Base-by-base conservation (phyloP, 2,329 filamentous ascomycete genomes). In the Cryphonectria radicalis region DNA sequence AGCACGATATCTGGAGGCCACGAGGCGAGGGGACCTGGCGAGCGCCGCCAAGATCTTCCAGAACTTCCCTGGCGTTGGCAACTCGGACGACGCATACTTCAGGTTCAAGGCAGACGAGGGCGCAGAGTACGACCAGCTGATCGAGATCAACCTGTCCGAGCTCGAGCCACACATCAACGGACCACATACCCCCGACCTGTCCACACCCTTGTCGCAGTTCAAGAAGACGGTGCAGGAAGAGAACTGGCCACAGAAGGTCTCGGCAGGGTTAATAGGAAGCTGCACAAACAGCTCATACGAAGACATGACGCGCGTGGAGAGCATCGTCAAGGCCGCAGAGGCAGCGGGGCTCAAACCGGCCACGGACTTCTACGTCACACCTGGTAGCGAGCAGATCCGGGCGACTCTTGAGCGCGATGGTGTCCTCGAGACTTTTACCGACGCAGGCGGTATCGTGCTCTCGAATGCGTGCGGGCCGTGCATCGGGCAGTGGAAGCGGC, bases 241-340 rank as follows among this genome's bases (percentile, higher is more conserved):
- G 81, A 85, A 92, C 66, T 99, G 96, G 96, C 96, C 96, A 2
- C 89, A 93, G 79, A 94, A 91, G 74, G 92, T 99, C 73, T 96
- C 94, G 17, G 95, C 96, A 37, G 95, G 95, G 67, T 88, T 99
- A 69, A 99, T 99, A 79, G 96, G 96, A 73, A 97, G 94, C 84
- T 99, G 96, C 86, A 99, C 96, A 66, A 99, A 99, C 87, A 97
- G 93, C 81, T 98, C 96, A 2, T 99, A 98, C 81, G 92, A 98
- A 83, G 96, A 99, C 80, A 99, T 99, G 96, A 97, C 95, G 50
- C 92, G 95, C 73, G 93, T 95, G 19, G 95, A 98, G 83, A 90
- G 94, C 78, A 89, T 99, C 70, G 93, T 98, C 71, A 95, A 95
- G 81, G 95, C 98, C 81, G 96, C 96, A 13, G 88, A 91, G 67